Percentiles rank a stretch among this genome's conserved stretches.
These are phyloP conservation scores for Diutina rugosa DNA, from an alignment of 1,139 yeast species.

Conservation along the genomic window DNA sequence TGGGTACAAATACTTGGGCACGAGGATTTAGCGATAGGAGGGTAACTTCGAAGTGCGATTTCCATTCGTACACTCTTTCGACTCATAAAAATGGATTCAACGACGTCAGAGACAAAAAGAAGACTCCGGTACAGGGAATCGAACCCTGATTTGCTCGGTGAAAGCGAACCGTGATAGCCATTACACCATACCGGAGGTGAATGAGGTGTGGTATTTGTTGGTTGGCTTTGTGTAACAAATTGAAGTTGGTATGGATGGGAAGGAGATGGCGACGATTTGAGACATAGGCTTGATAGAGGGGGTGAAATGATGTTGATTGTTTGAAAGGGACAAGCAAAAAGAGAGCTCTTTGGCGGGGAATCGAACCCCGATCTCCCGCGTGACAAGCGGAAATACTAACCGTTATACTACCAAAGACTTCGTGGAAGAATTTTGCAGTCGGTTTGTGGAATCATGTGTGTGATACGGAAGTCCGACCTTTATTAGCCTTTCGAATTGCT, in stretches of 20 bases:
- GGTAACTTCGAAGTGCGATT: too few species aligned
- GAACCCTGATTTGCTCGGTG: constrained; percentile 63
- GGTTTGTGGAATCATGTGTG: background rate
- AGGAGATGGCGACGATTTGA: too few species aligned
- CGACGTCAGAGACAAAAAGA: background rate
- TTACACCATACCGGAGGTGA: constrained; percentile 29
- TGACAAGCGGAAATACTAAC: background rate
- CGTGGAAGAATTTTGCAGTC: background rate
- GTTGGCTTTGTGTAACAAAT: too few species aligned
- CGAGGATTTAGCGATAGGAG: too few species aligned
- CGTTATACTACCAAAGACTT: background rate
- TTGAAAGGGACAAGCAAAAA: background rate
- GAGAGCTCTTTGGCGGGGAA: background rate
- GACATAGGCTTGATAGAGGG: too few species aligned
- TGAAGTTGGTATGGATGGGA: too few species aligned
- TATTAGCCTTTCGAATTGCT: too few species aligned
- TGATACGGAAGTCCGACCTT: too few species aligned
- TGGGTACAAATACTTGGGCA: too few species aligned
- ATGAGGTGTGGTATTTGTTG: too few species aligned
- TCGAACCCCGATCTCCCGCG: background rate
- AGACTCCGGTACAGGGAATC: constrained; percentile 56
- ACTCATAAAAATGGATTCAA: too few species aligned
- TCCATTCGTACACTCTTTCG: too few species aligned
- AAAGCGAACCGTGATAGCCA: constrained; percentile 36
- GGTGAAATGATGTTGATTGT: background rate